Base-by-base conservation (phyloP, 2,329 filamentous ascomycete species). In the Chaetothyriales sp. region DNA sequence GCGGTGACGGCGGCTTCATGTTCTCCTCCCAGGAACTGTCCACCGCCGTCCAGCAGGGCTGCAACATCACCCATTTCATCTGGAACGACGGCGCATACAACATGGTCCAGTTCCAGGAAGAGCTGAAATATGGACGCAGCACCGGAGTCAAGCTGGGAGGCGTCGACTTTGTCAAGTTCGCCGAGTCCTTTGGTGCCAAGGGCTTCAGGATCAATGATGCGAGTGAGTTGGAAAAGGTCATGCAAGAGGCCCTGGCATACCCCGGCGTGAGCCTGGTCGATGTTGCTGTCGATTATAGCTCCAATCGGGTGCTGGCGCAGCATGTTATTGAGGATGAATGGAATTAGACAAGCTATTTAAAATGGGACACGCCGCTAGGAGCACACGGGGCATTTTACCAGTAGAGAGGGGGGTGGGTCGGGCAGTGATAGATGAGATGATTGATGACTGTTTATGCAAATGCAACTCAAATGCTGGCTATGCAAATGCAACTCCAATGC, bases 31-130 rank as follows among this genome's bases (percentile, higher is more conserved):
- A 72, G 53, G 71, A 74, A 53, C 61, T 73, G 2, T 65, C 61
- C 0, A 74, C 71, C 0, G 71, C 71, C 3, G 70, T 73, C 15
- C 65, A 66, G 55, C 70, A 73, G 47, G 63, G 65, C 6, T 73
- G 70, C 60, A 66, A 73, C 51, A 72, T 74, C 56, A 73, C 71
- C 18, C 71, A 74, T 56, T 73, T 74, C 53, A 64, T 73, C 55
- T 73, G 70, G 70, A 74, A 74, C 57, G 71, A 74, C 54, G 68
- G 68, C 44, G 66, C 65, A 26, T 74, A 70, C 60, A 73, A 74
- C 57, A 74, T 74, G 71, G 70, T 74, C 3, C 68, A 73, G 61
- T 74, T 74, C 57, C 71, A 74, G 55, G 71, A 73, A 60, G 69
- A 71, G 51, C 66, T 70, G 60, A 74, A 73, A 60, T 73, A 73